Conservation (phyloP, 2,329 filamentous ascomycete genomes). For the Ambrosiella beaveri region DNA sequence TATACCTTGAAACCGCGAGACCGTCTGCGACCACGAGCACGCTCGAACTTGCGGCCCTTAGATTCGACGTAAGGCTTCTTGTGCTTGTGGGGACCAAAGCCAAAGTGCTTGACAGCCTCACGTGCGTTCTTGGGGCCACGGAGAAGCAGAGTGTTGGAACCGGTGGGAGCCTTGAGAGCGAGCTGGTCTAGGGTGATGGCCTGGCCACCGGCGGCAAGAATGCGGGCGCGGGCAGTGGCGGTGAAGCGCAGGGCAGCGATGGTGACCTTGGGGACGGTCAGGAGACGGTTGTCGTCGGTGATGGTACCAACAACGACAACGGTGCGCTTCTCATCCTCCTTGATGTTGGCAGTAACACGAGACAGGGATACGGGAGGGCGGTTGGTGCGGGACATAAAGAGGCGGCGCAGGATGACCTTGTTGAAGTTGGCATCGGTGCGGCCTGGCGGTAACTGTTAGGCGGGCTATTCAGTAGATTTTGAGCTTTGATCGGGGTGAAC, state of each 20-base stretch:
- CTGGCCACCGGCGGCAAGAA: conserved; percentile 86
- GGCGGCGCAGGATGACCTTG: conserved; percentile 91
- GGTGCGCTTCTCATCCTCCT: conserved; percentile 60
- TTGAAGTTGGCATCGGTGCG: conserved; percentile 97
- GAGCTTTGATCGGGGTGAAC: conserved; percentile 22
- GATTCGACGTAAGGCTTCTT: conserved; percentile 98
- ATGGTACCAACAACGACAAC: conserved; percentile 87
- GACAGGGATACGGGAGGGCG: conserved; percentile 87
- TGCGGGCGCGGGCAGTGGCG: conserved; percentile 83
- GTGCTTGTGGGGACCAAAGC: conserved; percentile 92
- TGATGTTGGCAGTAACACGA: conserved; percentile 60
- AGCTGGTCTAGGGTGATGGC: conserved; percentile 93
- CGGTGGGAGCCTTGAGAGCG: conserved; percentile 84
- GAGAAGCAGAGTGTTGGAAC: conserved; percentile 90
- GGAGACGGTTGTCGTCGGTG: conserved; percentile 92
- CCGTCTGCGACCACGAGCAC: conserved; percentile 93
- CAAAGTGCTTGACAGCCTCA: conserved; percentile 98
- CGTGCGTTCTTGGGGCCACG: conserved; percentile 96
- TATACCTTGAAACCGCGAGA: conserved; percentile 99
- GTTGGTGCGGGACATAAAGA: conserved; percentile 99
- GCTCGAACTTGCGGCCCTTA: conserved; percentile 99
- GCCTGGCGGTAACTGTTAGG: conserved; percentile 35
- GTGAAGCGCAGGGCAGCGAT: conserved; percentile 95
- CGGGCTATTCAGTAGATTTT: conserved; percentile 1
- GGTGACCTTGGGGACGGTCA: conserved; percentile 79